Percentiles rank a stretch among this genome's conserved stretches.
Conservation (phyloP, 345 rosid species). For the Bruguiera parviflora region DNA sequence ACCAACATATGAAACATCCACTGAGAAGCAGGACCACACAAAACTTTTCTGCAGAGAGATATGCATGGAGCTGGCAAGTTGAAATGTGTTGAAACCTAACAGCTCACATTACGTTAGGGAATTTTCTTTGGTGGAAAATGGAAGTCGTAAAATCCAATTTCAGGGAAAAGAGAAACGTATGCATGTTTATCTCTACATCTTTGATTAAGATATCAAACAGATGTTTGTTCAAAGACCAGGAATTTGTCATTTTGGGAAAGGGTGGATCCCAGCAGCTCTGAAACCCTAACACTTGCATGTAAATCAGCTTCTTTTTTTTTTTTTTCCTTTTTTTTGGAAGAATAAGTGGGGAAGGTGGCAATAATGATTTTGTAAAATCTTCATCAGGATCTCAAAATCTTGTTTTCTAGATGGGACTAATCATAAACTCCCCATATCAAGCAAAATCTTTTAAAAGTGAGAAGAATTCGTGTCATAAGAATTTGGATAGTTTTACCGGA, state of each 20-base stretch:
- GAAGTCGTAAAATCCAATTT: not conserved
- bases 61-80: constrained; percentile 30
- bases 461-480: no score
- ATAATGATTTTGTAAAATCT: not conserved
- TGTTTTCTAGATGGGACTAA: not conserved
- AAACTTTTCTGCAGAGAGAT: constrained; percentile 27
- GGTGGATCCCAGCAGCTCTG: constrained; percentile 11
- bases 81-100: constrained; percentile 14
- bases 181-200: constrained; percentile 21
- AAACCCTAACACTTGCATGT: constrained; percentile 5
- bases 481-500: no score
- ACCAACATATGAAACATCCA: constrained; percentile 32
- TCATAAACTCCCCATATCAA: not conserved
- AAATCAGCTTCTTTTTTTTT: no score
- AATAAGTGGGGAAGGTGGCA: not conserved
- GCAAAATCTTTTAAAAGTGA: no score
- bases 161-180: constrained; percentile 16
- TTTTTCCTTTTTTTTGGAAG: not conserved
- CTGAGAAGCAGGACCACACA: constrained; percentile 42
- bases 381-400: not conserved
- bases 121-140: not conserved
- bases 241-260: not conserved
- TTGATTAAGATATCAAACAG: not conserved
- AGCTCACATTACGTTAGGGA: not conserved
- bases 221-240: constrained; percentile 15